phyloP scores from a whole-genome alignment of 352 stramenopile genomes.

The Halophytophthora batemanensis region DNA sequence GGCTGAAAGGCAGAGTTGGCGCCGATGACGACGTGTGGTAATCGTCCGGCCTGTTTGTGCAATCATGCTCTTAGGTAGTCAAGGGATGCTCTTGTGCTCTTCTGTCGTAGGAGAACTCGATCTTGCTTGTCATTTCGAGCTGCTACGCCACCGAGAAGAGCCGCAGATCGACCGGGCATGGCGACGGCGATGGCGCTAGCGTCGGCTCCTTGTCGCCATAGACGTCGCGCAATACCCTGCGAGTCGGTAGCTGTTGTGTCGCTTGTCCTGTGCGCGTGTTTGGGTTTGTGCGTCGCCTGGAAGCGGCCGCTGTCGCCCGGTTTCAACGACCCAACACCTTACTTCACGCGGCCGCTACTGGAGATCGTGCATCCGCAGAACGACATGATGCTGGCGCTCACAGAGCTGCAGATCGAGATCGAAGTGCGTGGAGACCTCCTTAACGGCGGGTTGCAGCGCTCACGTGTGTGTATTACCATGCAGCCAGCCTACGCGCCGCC shows the following conservation, averaged over 20 bases:
- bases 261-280: not conserved
- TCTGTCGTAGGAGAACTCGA: no score
- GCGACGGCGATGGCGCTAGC: not conserved
- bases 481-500: slow-evolving; percentile 34
- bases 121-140: no score
- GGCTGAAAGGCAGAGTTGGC: not conserved
- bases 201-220: no score
- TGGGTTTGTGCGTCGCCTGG: slow-evolving; percentile 2
- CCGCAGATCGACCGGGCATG: not conserved
- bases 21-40: not conserved
- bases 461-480: slow-evolving; percentile 60
- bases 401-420: slow-evolving; percentile 56
- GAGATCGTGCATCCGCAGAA: slow-evolving; percentile 64
- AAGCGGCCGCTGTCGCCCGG: slow-evolving; percentile 18
- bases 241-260: no score
- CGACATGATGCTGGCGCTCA: slow-evolving; percentile 36
- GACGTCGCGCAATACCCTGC: no score
- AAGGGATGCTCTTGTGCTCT: no score
- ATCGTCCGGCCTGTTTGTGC: no score
- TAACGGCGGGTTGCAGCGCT: slow-evolving; percentile 13
- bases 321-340: slow-evolving; percentile 29
- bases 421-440: slow-evolving; percentile 40
- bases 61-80: no score
- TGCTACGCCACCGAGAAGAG: no score
- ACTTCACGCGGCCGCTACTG: slow-evolving; percentile 27